Conservation (phyloP, 805 yeast species). For the Candida peoriensis region DNA sequence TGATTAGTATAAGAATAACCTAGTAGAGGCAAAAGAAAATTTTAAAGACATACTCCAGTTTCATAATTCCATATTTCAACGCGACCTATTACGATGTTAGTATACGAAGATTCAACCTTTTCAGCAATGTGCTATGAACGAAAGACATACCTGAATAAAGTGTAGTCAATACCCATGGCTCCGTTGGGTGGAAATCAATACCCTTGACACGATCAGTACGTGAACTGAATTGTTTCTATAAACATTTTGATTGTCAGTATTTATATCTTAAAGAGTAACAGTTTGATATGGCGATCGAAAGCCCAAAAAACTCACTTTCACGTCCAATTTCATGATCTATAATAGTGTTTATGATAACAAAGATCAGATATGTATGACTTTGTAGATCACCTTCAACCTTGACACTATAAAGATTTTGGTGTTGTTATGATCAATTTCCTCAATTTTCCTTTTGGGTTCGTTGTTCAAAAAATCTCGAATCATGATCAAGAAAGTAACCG, state of each 20-base stretch:
- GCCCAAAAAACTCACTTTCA: constrained; percentile 16
- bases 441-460: too few species aligned
- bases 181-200: constrained; percentile 95
- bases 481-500: too few species aligned
- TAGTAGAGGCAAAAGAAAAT: too few species aligned
- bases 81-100: constrained; percentile 23
- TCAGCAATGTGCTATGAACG: not conserved
- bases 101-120: not conserved
- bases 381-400: too few species aligned
- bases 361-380: not conserved
- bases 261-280: constrained; percentile 3
- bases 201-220: constrained; percentile 97
- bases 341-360: not conserved
- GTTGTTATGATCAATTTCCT: too few species aligned
- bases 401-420: too few species aligned
- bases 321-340: constrained; percentile 24
- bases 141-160: constrained; percentile 67
- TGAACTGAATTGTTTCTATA: constrained; percentile 81
- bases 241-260: too few species aligned
- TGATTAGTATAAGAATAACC: constrained; percentile 3
- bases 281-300: not conserved
- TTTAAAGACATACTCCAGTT: constrained; percentile 46
- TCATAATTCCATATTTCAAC: constrained; percentile 94
- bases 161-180: constrained; percentile 95
- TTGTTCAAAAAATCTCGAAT: too few species aligned